These are phyloP conservation scores for Fusarium devonianum DNA, from an alignment of 2,329 filamentous ascomycete genomes.

Conservation along the genomic window DNA sequence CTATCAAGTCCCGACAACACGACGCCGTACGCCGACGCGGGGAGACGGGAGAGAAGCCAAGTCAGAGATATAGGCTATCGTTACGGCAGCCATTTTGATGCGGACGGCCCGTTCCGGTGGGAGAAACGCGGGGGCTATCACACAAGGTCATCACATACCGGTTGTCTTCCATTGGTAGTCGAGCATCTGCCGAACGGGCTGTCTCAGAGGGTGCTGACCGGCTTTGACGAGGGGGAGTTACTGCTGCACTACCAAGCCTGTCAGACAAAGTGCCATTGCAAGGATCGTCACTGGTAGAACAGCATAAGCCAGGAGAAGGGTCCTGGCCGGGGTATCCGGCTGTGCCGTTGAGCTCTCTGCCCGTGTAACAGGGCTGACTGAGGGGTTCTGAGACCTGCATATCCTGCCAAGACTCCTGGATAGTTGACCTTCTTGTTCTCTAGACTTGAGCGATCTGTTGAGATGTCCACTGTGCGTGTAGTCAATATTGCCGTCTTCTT, in stretches of 20 bases:
- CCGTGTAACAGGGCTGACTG: conserved; percentile 5
- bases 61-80: background rate
- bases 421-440: background rate
- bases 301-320: background rate
- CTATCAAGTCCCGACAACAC: conserved; percentile 3
- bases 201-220: conserved; percentile 26
- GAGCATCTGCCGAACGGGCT: conserved; percentile 13
- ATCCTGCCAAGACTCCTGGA: background rate
- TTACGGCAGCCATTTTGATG: conserved; percentile 1
- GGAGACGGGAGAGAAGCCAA: background rate
- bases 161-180: conserved; percentile 7
- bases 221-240: conserved; percentile 1
- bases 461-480: no score
- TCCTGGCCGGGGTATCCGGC: background rate
- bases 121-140: conserved; percentile 10
- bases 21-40: background rate
- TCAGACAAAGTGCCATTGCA: conserved; percentile 3
- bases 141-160: conserved; percentile 4
- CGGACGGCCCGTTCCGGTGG: conserved; percentile 30
- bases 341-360: background rate
- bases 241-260: background rate
- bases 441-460: no score
- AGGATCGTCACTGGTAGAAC: conserved; percentile 10
- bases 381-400: conserved; percentile 25
- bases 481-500: no score